Evolutionary conservation across 2,329 filamentous ascomycete species (phyloP), one percentile per base, ranked within the genome.

Genomic region (Penicillium psychrosexuale): DNA sequence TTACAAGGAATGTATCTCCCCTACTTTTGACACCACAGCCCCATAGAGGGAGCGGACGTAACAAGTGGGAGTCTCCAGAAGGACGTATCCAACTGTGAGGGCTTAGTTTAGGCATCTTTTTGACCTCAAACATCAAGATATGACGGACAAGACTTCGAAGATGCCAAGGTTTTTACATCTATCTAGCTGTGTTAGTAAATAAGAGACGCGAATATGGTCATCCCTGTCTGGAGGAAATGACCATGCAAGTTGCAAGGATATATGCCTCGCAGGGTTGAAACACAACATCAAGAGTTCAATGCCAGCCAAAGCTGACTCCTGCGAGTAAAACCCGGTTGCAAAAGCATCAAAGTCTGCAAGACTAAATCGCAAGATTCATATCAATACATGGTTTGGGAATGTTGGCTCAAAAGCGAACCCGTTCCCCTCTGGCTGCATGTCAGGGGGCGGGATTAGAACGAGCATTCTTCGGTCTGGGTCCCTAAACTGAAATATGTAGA

Each of bases 401-500:
- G 70, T 76, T 65, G 71, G 73, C 74, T 74, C 72, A 72, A 76
- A 70, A 75, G 74, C 74, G 74, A 77, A 77, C 72, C 74, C 72
- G 69, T 64, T 63, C 61, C 69, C 70, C 67, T 66, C 66, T 64
- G 58, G 58, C 50, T 47, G 57, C 53, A 53, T 56, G 66, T 59
- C 65, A 69, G 67, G 62, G 58, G 65, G 66, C 68, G 68, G 72
- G 72, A 76, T 76, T 77, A 74, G 69, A 74, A 74, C 64, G 71
- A 74, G 73, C 73, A 71, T 61, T 51, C 49, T 58, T 76, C 66
- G 57, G 49, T 76, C 74, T 76, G 61, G 73, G 74, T 76, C 74
- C 71, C 67, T 34, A 61, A 59, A 13, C 65, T 69, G 67, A 70
- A 75, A 75, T 76, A 76, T 76, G 72, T 63, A 66, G 64, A 72